These are phyloP conservation scores for Blastobotrys elegans DNA, from an alignment of 1,139 yeast genomes.

Conservation along the genomic window DNA sequence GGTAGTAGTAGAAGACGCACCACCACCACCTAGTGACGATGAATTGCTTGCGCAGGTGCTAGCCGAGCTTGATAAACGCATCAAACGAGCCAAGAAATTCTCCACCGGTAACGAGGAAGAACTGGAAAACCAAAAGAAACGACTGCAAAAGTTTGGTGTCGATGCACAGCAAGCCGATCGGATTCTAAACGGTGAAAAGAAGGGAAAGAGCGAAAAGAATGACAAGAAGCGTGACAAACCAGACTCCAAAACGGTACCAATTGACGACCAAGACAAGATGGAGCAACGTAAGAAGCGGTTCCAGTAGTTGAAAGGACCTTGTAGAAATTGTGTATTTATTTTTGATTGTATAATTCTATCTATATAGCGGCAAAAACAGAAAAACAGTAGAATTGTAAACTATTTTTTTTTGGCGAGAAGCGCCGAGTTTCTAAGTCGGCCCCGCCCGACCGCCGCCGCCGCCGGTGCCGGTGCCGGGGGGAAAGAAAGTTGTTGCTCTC, in stretches of 20 bases:
- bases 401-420: not conserved
- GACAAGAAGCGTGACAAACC: not conserved
- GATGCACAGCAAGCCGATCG: slow-evolving; percentile 33
- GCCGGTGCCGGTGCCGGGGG: too few relatives aligned
- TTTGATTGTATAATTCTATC: too few relatives aligned
- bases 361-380: too few relatives aligned
- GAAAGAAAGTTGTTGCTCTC: too few relatives aligned
- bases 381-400: too few relatives aligned
- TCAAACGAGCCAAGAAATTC: slow-evolving; percentile 71
- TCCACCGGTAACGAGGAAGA: slow-evolving; percentile 54
- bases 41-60: slow-evolving; percentile 40
- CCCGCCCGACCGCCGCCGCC: not conserved
- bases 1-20: slow-evolving; percentile 5
- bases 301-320: too few relatives aligned
- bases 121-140: slow-evolving; percentile 42
- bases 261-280: slow-evolving; percentile 13
- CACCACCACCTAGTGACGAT: slow-evolving; percentile 6
- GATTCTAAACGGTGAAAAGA: slow-evolving; percentile 11
- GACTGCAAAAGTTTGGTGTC: slow-evolving; percentile 83
- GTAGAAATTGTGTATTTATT: too few relatives aligned
- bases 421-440: too few relatives aligned
- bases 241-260: slow-evolving; percentile 4
- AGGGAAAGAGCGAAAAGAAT: not conserved
- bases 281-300: slow-evolving; percentile 14
- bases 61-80: slow-evolving; percentile 60